Base-by-base conservation (phyloP, 2,329 filamentous ascomycete species). In the Fusarium setosum region DNA sequence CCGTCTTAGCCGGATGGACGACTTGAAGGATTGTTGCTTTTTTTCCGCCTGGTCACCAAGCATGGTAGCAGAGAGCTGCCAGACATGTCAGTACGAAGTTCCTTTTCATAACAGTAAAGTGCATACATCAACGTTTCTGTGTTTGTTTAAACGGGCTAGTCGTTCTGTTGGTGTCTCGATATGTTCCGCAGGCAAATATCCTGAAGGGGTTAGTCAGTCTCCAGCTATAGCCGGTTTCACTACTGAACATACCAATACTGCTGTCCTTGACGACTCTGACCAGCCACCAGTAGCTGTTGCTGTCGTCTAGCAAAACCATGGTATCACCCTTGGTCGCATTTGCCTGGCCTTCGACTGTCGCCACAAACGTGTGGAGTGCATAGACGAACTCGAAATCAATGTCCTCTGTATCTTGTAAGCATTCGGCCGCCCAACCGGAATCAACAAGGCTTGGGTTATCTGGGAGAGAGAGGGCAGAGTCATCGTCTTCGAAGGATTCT, bases 321-420 rank as follows among this genome's bases (percentile, higher is more conserved):
- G 95, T 98, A 75, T 99, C 96, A 50, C 96, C 96, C 80, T 99
- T 99, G 31, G 93, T 96, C 59, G 96, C 96, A 82, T 98, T 99
- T 64, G 96, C 96, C 80, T 99, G 96, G 24, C 96, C 96, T 80
- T 99, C 96, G 47, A 99, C 96, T 1, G 96, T 98, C 24, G 96
- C 96, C 67, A 97, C 92, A 74, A 99, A 99, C 3, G 95, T 99
- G 77, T 98, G 96, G 59, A 99, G 84, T 24, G 96, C 96, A 81
- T 99, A 99, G 62, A 99, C 96, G 81, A 98, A 98, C 78, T 98
- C 95, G 83, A 99, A 98, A 85, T 99, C 96, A 80, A 99, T 99
- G 75, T 99, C 96, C 87, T 99, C 96, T 98, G 84, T 79, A 80
- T 90, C 86, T 86, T 88, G 92, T 97, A 94, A 97, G 93, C 90